These are phyloP conservation scores for Puya raimondii DNA, from an alignment of 176 grass and related monocot species.

Conservation along the genomic window DNA sequence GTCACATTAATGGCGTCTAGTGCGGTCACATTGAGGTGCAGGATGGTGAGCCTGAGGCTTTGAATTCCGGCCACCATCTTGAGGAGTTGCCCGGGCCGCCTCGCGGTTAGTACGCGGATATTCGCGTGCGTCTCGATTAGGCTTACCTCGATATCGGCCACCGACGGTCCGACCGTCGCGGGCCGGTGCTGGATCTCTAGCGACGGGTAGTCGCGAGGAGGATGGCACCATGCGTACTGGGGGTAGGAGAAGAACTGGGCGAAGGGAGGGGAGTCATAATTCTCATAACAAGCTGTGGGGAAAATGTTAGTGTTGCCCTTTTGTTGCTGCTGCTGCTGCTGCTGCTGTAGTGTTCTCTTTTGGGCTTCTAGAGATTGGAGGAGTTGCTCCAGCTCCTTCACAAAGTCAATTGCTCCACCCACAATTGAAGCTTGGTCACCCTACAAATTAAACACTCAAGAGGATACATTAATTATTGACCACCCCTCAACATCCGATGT, in stretches of 20 bases:
- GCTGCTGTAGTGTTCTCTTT: conserved; percentile 49
- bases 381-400: conserved; percentile 84
- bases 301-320: neutral
- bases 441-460: conserved; percentile 29
- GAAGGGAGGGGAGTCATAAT: conserved; percentile 31
- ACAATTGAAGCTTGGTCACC: conserved; percentile 93
- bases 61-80: conserved; percentile 59
- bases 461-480: conserved; percentile 5
- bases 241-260: conserved; percentile 81
- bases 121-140: conserved; percentile 70
- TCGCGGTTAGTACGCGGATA: conserved; percentile 39
- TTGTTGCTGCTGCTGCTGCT: conserved; percentile 27
- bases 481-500: neutral
- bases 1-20: conserved; percentile 46
- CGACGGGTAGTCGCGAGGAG: conserved; percentile 8
- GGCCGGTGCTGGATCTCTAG: conserved; percentile 12
- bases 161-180: neutral
- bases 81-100: conserved; percentile 54
- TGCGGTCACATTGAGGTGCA: conserved; percentile 75
- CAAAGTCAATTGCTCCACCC: conserved; percentile 91
- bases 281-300: neutral
- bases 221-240: conserved; percentile 55
- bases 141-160: conserved; percentile 77
- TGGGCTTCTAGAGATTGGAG: conserved; percentile 76
- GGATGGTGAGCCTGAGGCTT: conserved; percentile 42